Percentiles rank a stretch among this genome's conserved stretches.
phyloP scores from a whole-genome alignment of 805 yeast species.

The Candida broadrunensis region DNA sequence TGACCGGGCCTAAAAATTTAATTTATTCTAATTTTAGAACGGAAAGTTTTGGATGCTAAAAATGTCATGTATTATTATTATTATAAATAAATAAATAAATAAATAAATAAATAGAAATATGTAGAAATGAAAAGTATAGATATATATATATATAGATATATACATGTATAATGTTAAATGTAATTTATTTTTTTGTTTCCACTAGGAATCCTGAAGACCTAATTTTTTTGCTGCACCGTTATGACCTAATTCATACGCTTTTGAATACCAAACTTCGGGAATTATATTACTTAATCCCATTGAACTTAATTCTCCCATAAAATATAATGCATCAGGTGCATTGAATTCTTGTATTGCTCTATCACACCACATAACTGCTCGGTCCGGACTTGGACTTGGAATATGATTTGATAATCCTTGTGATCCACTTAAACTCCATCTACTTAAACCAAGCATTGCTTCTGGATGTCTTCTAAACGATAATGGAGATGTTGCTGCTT shows the following conservation, averaged over 20 bases:
- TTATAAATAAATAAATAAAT: too few relatives aligned
- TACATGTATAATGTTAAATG: too few relatives aligned
- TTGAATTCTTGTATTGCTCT: conserved; percentile 38
- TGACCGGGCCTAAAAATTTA: too few relatives aligned
- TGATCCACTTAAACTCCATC: conserved; percentile 39
- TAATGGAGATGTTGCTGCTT: conserved; percentile 39
- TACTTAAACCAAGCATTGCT: conserved; percentile 42
- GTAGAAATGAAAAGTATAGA: too few relatives aligned
- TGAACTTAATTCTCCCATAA: conserved; percentile 39
- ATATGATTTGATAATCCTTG: conserved; percentile 32
- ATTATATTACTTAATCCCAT: conserved; percentile 26
- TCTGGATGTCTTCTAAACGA: conserved; percentile 40
- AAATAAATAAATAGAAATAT: too few relatives aligned
- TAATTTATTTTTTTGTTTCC: too few relatives aligned
- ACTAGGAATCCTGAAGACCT: conserved; percentile 1
- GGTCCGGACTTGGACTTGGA: conserved; percentile 32
- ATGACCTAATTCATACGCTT: conserved; percentile 35
- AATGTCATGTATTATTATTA: too few relatives aligned
- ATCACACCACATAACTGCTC: conserved; percentile 42
- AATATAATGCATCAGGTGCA: conserved; percentile 36
- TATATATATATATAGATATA: too few relatives aligned
- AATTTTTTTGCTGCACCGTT: conserved; percentile 22
- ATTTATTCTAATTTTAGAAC: too few relatives aligned
- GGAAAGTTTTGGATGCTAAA: too few relatives aligned
- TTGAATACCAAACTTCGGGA: conserved; percentile 27